phyloP scores from a whole-genome alignment of 2,329 filamentous ascomycete genomes.

The Zasmidium angulare region DNA sequence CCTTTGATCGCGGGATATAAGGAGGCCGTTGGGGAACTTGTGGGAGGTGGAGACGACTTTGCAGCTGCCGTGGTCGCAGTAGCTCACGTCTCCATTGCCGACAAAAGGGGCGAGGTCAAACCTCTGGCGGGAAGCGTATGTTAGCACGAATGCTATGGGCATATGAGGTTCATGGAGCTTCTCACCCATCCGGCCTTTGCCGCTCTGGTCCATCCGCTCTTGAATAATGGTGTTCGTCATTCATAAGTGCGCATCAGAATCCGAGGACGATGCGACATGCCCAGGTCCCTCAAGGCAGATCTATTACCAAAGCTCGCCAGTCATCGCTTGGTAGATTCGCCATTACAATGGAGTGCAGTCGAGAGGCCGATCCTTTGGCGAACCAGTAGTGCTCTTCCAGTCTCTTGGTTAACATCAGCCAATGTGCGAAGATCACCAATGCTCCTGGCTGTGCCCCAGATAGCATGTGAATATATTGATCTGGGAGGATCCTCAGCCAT shows the following conservation, averaged over 20 bases:
- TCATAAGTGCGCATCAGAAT: slow-evolving; percentile 25
- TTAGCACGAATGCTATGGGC: neutral
- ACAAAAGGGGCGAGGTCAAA: slow-evolving; percentile 18
- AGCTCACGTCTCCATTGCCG: slow-evolving; percentile 20
- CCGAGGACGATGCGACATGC: slow-evolving; percentile 15
- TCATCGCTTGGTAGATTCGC: neutral
- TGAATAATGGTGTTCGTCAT: slow-evolving; percentile 29
- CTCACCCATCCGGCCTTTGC: slow-evolving; percentile 15
- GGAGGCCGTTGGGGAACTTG: slow-evolving; percentile 24
- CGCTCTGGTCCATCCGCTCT: too few relatives aligned
- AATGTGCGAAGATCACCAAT: slow-evolving; percentile 9
- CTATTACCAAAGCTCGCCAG: neutral
- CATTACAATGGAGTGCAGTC: slow-evolving; percentile 1
- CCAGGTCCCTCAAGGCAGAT: slow-evolving; percentile 2
- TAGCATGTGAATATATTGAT: slow-evolving; percentile 4
- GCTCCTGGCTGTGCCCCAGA: neutral
- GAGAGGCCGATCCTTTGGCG: neutral
- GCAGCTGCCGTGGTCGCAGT: slow-evolving; percentile 15
- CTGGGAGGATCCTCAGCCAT: slow-evolving; percentile 5
- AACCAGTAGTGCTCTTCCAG: slow-evolving; percentile 8
- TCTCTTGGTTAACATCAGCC: slow-evolving; percentile 1
- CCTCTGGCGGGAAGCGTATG: neutral
- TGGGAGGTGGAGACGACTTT: slow-evolving; percentile 9
- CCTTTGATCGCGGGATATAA: neutral
- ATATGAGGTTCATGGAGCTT: neutral